These are phyloP conservation scores for Cladosporium sp. DNA, from an alignment of 2,329 filamentous ascomycete species.

Conservation along the genomic window DNA sequence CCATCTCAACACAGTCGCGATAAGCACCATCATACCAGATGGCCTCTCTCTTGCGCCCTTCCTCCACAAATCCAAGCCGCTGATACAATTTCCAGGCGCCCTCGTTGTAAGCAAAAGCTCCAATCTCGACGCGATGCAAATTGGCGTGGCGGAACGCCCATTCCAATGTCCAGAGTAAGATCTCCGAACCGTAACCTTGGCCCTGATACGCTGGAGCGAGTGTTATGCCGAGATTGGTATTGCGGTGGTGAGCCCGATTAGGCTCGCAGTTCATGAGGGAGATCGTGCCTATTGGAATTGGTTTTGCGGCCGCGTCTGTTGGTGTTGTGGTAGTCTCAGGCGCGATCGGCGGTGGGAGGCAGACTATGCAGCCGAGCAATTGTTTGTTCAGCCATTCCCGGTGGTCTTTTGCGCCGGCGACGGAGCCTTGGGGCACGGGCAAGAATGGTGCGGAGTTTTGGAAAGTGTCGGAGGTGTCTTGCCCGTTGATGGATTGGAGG, in stretches of 20 bases:
- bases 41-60: constrained; percentile 41
- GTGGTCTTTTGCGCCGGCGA: constrained; percentile 23
- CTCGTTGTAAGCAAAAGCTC: constrained; percentile 37
- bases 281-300: constrained; percentile 33
- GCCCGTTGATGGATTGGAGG: constrained; percentile 12
- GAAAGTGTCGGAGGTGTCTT: constrained; percentile 13
- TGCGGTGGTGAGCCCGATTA: constrained; percentile 37
- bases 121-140: constrained; percentile 42
- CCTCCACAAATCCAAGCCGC: constrained; percentile 43
- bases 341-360: constrained; percentile 24
- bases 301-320: not conserved
- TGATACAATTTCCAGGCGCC: constrained; percentile 43
- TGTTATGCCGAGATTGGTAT: constrained; percentile 39
- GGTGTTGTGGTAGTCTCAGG: not conserved
- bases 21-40: constrained; percentile 43
- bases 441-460: constrained; percentile 18
- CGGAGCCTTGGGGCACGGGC: constrained; percentile 28
- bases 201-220: constrained; percentile 35
- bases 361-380: constrained; percentile 37
- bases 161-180: constrained; percentile 44
- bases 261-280: constrained; percentile 24
- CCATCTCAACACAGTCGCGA: constrained; percentile 29
- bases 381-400: constrained; percentile 24
- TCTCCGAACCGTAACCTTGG: constrained; percentile 45
- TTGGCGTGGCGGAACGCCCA: constrained; percentile 46